Conservation (phyloP, 2,329 filamentous ascomycete species). For the Colletotrichum kahawae region DNA sequence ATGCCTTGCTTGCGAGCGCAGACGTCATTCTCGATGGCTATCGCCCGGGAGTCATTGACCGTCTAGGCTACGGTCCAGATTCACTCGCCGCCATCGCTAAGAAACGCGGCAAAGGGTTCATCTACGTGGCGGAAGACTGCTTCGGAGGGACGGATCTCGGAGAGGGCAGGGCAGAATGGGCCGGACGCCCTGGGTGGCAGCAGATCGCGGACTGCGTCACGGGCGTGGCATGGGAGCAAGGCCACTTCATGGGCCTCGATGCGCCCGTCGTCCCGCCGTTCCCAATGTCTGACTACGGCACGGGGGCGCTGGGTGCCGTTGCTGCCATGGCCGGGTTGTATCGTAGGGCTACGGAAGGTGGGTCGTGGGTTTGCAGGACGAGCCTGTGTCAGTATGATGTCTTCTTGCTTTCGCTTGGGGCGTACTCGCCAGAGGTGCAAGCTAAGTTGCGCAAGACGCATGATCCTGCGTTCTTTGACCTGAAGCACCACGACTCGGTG, state of each 20-base stretch:
- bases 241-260: constrained; percentile 54
- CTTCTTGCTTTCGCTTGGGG: constrained; percentile 43
- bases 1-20: constrained; percentile 57
- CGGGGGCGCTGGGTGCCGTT: constrained; percentile 36
- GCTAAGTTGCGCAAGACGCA: constrained; percentile 51
- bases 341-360: constrained; percentile 34
- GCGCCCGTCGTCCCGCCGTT: constrained; percentile 66
- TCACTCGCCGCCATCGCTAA: constrained; percentile 52
- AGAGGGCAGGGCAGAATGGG: constrained; percentile 51
- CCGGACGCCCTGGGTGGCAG: constrained; percentile 65
- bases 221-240: constrained; percentile 57
- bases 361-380: constrained; percentile 38
- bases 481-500: constrained; percentile 62
- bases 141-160: constrained; percentile 60
- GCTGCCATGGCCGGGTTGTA: constrained; percentile 37
- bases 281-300: constrained; percentile 52
- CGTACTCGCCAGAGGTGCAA: constrained; percentile 53
- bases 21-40: constrained; percentile 70
- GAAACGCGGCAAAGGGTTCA: constrained; percentile 58
- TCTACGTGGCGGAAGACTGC: constrained; percentile 69
- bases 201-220: constrained; percentile 67
- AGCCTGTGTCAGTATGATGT: constrained; percentile 40
- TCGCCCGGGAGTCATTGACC: constrained; percentile 62
- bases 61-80: constrained; percentile 61
- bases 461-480: constrained; percentile 55